Conservation (phyloP, 148 eudicot genomes). For the Silene uniflora region DNA sequence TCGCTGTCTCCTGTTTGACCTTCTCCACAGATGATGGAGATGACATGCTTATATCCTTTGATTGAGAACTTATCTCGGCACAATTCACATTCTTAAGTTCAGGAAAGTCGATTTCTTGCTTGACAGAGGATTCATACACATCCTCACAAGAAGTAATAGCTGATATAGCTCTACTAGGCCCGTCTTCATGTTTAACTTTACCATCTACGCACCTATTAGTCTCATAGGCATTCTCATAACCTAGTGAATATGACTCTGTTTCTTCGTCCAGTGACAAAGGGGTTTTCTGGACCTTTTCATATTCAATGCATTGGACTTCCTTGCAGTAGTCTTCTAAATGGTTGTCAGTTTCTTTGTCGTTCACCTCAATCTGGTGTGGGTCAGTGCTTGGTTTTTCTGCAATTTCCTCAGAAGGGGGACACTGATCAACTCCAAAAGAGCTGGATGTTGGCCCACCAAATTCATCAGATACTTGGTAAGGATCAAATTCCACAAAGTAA, state of each 20-base stretch:
- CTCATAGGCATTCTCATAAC: slow-evolving; percentile 20
- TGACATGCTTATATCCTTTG: slow-evolving; percentile 24
- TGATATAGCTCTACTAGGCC: slow-evolving; percentile 16
- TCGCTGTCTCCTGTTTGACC: slow-evolving; percentile 33
- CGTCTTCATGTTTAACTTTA: slow-evolving; percentile 24
- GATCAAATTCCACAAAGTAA: slow-evolving; percentile 24
- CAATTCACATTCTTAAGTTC: slow-evolving; percentile 34
- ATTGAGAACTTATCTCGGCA: slow-evolving; percentile 45
- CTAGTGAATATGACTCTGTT: slow-evolving; percentile 20
- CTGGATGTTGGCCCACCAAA: slow-evolving; percentile 24
- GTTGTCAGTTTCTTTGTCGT: slow-evolving; percentile 33
- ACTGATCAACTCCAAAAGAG: slow-evolving; percentile 17
- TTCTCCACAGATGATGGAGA: slow-evolving; percentile 31
- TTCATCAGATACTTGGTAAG: slow-evolving; percentile 26
- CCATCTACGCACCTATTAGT: slow-evolving; percentile 15
- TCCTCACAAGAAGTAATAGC: slow-evolving; percentile 24
- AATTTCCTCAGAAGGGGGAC: slow-evolving; percentile 8
- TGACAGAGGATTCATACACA: slow-evolving; percentile 31
- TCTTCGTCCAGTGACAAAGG: slow-evolving; percentile 26
- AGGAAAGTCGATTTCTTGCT: slow-evolving; percentile 20
- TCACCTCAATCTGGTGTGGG: slow-evolving; percentile 36
- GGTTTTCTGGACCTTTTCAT: slow-evolving; percentile 25
- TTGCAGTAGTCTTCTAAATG: slow-evolving; percentile 56
- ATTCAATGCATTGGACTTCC: slow-evolving; percentile 81
- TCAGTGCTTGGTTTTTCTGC: slow-evolving; percentile 26